Conservation (phyloP, 176 grass and related monocot genomes). For the Aegilops tauschii region DNA sequence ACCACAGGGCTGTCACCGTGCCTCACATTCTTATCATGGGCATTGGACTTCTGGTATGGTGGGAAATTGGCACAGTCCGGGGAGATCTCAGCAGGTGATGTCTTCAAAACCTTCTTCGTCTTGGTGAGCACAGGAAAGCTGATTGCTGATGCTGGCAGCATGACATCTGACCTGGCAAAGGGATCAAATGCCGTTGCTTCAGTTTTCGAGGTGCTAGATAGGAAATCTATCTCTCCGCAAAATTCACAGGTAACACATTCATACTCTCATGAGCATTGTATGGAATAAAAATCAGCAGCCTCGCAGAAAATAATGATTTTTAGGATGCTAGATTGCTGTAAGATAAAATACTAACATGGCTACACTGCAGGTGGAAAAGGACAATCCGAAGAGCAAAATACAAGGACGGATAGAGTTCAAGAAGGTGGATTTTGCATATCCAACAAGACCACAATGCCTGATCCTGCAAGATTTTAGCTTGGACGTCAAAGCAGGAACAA, state of each 20-base stretch:
- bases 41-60: slow-evolving; percentile 98
- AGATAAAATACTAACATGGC: slow-evolving; percentile 19
- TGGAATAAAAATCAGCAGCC: slow-evolving; percentile 2
- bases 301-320: slow-evolving; percentile 5
- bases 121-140: slow-evolving; percentile 97
- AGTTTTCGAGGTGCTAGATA: slow-evolving; percentile 94
- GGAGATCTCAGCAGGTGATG: slow-evolving; percentile 81
- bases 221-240: slow-evolving; percentile 72
- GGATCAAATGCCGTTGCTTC: slow-evolving; percentile 90
- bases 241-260: slow-evolving; percentile 50
- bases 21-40: slow-evolving; percentile 91
- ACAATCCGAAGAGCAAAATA: slow-evolving; percentile 57
- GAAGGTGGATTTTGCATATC: slow-evolving; percentile 95
- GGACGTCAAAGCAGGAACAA: slow-evolving; percentile 89
- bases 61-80: slow-evolving; percentile 79
- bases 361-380: slow-evolving; percentile 58
- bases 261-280: background rate
- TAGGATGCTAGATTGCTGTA: background rate
- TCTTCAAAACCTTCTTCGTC: slow-evolving; percentile 99
- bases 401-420: slow-evolving; percentile 87
- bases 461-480: slow-evolving; percentile 89
- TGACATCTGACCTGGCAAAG: slow-evolving; percentile 97
- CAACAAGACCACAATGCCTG: slow-evolving; percentile 73
- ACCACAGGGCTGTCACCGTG: slow-evolving; percentile 89
- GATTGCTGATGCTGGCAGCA: slow-evolving; percentile 96